Evolutionary conservation across 2,329 filamentous ascomycete genomes (phyloP), one percentile per base, ranked within the genome.

Genomic region (Pezicula neosporulosa): DNA sequence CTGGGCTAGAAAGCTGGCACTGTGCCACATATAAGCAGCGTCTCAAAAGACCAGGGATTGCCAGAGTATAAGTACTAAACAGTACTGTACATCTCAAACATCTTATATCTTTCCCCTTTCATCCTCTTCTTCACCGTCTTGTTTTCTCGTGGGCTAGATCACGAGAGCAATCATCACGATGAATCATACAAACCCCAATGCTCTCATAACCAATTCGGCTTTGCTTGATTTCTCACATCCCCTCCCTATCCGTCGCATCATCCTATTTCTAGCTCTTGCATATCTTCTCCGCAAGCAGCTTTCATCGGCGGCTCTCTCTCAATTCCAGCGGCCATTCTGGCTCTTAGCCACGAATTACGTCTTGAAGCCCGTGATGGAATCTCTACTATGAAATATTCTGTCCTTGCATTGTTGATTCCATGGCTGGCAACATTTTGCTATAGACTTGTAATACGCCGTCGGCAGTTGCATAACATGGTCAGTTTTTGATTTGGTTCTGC

Each of bases 341-440:
- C 37, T 39, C 15, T 39, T 9, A 16, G 15, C 19, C 15, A 39
- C 12, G 37, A 39, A 21, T 15, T 15, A 9, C 19, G n/a, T 16
- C 37, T 39, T 4, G 30, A 33, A 33, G n/a, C 37, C 37, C 37
- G 37, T 13, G 47, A 49, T 44, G 47, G 38, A n/a, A 35, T 44
- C 18, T 35, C 47, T 4, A 49, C 36, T 6, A 9, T 44, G 35
- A 49, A 24, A 44, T 49, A 49, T n/a, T 49, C 47, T 3, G 36
- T 49, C 10, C 27, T 49, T 19, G 47, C 37, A 2, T 3, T 49
- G n/a, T 10, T 49, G 36, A 16, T 49, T 24, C 47, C 47, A 49
- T 49, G 47, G 47, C 36, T 49, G 5, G 37, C 24, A n/a, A 49
- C 47, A 30, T 49, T 49, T 13, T 3, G 5, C 24, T 35, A 49